Evolutionary conservation across 768 basidiomycete genomes (phyloP).

Genomic region (Filobasidium wieringae): DNA sequence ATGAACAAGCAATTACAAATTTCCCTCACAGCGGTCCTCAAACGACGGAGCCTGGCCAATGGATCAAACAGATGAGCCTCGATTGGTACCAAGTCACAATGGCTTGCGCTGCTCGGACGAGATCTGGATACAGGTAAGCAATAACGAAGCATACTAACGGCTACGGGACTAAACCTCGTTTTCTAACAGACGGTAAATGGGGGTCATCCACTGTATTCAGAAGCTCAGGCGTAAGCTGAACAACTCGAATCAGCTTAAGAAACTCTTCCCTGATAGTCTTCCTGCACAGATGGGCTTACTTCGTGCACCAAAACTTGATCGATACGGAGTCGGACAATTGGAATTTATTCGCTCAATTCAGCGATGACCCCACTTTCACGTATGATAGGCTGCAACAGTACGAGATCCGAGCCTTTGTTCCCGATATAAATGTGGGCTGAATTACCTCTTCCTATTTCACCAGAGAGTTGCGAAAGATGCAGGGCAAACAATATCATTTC

Average conservation of each 20-base stretch:
- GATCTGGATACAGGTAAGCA: not conserved
- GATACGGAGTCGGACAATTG: constrained; percentile 10
- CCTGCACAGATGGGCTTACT: constrained; percentile 3
- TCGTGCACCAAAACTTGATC: not conserved
- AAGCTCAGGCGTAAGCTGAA: not conserved
- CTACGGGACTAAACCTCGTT: not conserved
- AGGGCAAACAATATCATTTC: constrained; percentile 10
- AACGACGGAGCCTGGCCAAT: no score
- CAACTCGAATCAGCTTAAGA: no score
- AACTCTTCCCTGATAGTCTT: not conserved
- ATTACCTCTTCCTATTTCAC: not conserved
- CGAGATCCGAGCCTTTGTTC: not conserved
- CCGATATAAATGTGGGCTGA: not conserved
- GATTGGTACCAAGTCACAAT: not conserved
- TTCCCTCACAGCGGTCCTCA: no score
- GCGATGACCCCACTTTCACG: constrained; percentile 10
- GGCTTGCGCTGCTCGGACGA: not conserved
- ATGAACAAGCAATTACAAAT: no score
- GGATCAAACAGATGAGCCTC: not conserved
- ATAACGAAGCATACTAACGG: not conserved
- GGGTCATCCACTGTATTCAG: not conserved
- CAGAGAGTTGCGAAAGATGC: constrained; percentile 2
- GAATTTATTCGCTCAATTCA: constrained; percentile 11
- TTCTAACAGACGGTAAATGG: not conserved
- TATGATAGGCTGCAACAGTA: constrained; percentile 4